Conservation (phyloP, 2,329 filamentous ascomycete genomes). For the Dothistroma pini region DNA sequence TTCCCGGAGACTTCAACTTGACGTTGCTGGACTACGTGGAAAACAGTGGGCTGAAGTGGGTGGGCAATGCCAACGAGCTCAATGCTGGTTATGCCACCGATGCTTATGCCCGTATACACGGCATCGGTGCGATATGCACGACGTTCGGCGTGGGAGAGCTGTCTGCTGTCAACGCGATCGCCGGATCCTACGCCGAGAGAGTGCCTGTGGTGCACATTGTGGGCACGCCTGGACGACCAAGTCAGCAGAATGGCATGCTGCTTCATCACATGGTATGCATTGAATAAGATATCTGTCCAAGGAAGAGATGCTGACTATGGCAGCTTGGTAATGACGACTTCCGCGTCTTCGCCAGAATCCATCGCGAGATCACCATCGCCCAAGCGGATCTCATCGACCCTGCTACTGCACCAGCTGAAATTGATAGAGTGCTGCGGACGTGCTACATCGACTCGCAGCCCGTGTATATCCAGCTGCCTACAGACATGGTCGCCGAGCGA, state of each 20-base stretch:
- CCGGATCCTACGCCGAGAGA: slow-evolving; percentile 47
- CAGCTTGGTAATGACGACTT: slow-evolving; percentile 60
- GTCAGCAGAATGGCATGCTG: slow-evolving; percentile 40
- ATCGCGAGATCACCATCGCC: slow-evolving; percentile 64
- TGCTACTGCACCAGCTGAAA: slow-evolving; percentile 67
- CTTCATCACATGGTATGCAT: slow-evolving; percentile 42
- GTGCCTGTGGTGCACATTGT: slow-evolving; percentile 49
- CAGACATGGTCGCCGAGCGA: slow-evolving; percentile 73
- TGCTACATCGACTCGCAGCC: slow-evolving; percentile 72
- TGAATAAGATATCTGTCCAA: slow-evolving; percentile 16
- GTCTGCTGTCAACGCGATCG: slow-evolving; percentile 46
- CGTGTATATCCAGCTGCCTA: slow-evolving; percentile 79
- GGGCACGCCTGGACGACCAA: slow-evolving; percentile 40
- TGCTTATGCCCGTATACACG: slow-evolving; percentile 47
- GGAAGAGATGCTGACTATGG: neutral
- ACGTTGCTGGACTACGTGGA: slow-evolving; percentile 56
- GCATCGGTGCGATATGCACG: slow-evolving; percentile 45
- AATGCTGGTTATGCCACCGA: slow-evolving; percentile 49
- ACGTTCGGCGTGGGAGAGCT: slow-evolving; percentile 49
- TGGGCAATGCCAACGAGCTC: slow-evolving; percentile 60
- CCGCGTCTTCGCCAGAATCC: slow-evolving; percentile 79
- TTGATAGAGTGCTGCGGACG: slow-evolving; percentile 72
- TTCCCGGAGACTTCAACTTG: slow-evolving; percentile 50
- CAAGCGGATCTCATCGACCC: slow-evolving; percentile 66
- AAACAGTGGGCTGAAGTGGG: slow-evolving; percentile 54